phyloP scores from a whole-genome alignment of 176 grass and related monocot species.

The Puccinellia tenuiflora region DNA sequence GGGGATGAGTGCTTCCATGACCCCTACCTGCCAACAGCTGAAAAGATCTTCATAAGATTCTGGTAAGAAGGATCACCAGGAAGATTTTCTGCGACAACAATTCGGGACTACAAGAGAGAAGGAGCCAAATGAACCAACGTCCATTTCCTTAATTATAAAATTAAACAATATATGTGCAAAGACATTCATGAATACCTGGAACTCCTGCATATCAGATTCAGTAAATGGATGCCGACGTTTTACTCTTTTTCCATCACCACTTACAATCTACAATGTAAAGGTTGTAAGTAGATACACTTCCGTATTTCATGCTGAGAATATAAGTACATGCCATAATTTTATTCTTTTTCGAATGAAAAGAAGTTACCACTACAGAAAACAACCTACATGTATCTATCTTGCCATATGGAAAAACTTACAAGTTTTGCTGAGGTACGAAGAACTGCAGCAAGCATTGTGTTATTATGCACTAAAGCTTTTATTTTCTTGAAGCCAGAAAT shows the following conservation, averaged over 20 bases:
- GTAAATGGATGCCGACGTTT: slow-evolving; percentile 73
- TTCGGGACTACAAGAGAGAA: slow-evolving; percentile 52
- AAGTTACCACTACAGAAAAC: not conserved
- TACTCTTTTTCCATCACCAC: slow-evolving; percentile 84
- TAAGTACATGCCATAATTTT: not conserved
- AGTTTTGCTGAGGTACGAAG: slow-evolving; percentile 89
- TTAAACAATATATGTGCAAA: not conserved
- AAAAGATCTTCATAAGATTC: slow-evolving; percentile 97
- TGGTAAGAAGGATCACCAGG: slow-evolving; percentile 93
- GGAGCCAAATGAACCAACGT: not conserved
- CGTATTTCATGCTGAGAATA: not conserved
- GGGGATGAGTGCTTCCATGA: not conserved
- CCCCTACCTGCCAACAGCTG: slow-evolving; percentile 66
- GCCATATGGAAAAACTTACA: slow-evolving; percentile 40
- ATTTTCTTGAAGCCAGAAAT: slow-evolving; percentile 98
- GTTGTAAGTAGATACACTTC: slow-evolving; percentile 1
- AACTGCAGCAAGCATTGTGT: slow-evolving; percentile 62
- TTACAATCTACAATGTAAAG: slow-evolving; percentile 58
- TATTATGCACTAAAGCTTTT: slow-evolving; percentile 71
- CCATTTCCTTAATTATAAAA: not conserved
- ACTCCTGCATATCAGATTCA: slow-evolving; percentile 79
- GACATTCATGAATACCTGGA: slow-evolving; percentile 52
- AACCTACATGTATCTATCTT: not conserved
- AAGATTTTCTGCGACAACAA: slow-evolving; percentile 93
- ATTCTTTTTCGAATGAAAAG: not conserved